Percentiles rank a stretch among this genome's conserved stretches.
Conservation (phyloP, 495 filamentous ascomycete genomes). For the Chaetomium fimeti region DNA sequence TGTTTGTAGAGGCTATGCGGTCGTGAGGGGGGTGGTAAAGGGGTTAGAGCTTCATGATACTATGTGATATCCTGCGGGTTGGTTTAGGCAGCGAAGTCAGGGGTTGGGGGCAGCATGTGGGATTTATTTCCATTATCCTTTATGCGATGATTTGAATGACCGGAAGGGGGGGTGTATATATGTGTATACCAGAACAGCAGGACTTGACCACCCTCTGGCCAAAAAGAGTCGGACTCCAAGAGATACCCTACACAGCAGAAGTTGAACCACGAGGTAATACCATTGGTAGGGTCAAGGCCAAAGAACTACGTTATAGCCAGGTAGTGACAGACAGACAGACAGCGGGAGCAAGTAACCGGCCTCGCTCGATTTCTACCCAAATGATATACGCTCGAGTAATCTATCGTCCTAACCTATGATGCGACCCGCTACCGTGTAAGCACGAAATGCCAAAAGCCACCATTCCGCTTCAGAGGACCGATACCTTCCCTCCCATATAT, state of each 20-base stretch:
- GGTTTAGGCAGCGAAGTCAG: neutral
- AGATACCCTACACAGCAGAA: no score
- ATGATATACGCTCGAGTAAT: neutral
- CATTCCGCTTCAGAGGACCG: neutral
- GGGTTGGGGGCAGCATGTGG: neutral
- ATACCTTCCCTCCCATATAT: neutral
- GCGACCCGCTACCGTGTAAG: neutral
- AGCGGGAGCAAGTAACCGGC: neutral
- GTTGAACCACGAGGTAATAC: no score
- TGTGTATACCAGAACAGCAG: no score
- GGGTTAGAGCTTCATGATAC: neutral
- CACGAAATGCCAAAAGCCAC: neutral
- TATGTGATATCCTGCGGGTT: neutral
- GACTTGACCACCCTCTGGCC: no score
- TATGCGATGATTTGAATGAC: no score
- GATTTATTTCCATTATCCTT: no score
- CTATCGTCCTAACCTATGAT: neutral
- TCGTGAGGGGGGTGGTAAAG: constrained; percentile 29
- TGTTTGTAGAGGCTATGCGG: constrained; percentile 67
- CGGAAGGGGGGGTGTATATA: no score
- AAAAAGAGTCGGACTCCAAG: no score
- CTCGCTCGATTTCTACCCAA: constrained; percentile 1
- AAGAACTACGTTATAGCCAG: no score
- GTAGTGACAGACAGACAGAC: neutral
- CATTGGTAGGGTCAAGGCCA: neutral